Base-by-base conservation (phyloP, 441 rosid genomes). In the Pelargonium myrrhifolium region DNA sequence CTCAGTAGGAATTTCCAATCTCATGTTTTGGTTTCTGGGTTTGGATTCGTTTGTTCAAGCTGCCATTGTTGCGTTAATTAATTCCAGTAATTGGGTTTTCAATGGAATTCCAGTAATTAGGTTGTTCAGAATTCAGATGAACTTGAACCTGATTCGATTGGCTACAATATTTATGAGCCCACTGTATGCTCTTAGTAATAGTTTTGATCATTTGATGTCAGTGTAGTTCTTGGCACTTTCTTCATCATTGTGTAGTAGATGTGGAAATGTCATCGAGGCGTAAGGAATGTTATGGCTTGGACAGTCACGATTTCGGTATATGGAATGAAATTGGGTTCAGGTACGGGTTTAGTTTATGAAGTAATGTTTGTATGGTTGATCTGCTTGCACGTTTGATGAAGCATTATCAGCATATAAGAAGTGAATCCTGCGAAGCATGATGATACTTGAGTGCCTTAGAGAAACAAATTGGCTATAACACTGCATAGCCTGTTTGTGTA, bases 51-150 rank as follows among this genome's bases (percentile, higher is more conserved):
- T 84, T 40, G 96, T 90, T 22, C 88, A 89, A 70, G 78, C 95
- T 17, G 87, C 97, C 49, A 74, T 90, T 4, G 87, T 89, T 4
- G 65, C 83, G 1, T 82, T 84, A 0, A 89, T 89, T 64, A 79
- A 76, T 0, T 90, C 87, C 97, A 89, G 76, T 95, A 87, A 85
- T 87, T 37, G 99, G 96, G 51, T 45, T 71, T 69, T 56, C 85
- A 81, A 80, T 80, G 35, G 87, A 91, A 72, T 96, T 94, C 31
- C 31, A 28, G 20, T 17, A 1, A 69, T 87, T 74, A 62, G 61
- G 2, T 73, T 89, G 79, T 89, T 93, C 66, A 28, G 79, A n/a
- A n/a, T n/a, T 69, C 68, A 28, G 70, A 87, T 89, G 80, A 31
- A 31, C 37, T 31, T 5, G 77, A 78, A 69, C 93, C 86, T 4